Evolutionary conservation across 75 land plant species (phyloP), one percentile per base, ranked within the genome.

Genomic region (Chamaecyparis obtusa): DNA sequence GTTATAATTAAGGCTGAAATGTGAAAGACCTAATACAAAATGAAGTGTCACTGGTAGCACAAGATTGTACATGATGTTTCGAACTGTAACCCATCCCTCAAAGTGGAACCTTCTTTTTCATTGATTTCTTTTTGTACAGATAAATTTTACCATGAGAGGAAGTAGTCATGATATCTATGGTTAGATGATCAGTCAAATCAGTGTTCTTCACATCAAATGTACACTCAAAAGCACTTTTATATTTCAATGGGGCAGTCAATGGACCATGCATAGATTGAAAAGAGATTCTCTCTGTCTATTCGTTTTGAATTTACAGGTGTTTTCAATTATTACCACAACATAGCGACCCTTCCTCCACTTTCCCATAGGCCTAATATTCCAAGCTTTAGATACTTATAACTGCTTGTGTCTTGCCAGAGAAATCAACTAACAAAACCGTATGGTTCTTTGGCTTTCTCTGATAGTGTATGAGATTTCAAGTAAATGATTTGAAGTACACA

Each of bases 401-500:
- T 71, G n/a, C n/a, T n/a, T n/a, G n/a, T n/a, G 36, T 74, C 36
- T 14, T 74, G n/a, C 36, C 35, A 74, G 37, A 27, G n/a, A 64
- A 60, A 64, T 64, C 30, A 74, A 74, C 76, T 74, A 33, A 74
- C 76, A 74, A 74, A 74, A 74, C 37, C 14, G 76, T 74, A 74
- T 33, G 13, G 36, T 74, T 33, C 76, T 64, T 32, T 32, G 76
- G 11, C 76, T 33, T 74, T 74, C 76, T 74, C 33, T 33, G 76
- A 4, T 3, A 33, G 2, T 13, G 76, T 13, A 74, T 74, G 32
- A 74, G 76, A 74, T 74, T 74, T 74, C 36, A 36, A 71, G 36
- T 33, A 33, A 74, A 74, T 11, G 37, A 30, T 11, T 33, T 32
- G 33, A 33, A 13, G 76, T 74, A 74, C 36, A 74, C 1, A 74